These are phyloP conservation scores for Salvia hispanica DNA, from an alignment of 257 asterid genomes.

Conservation along the genomic window DNA sequence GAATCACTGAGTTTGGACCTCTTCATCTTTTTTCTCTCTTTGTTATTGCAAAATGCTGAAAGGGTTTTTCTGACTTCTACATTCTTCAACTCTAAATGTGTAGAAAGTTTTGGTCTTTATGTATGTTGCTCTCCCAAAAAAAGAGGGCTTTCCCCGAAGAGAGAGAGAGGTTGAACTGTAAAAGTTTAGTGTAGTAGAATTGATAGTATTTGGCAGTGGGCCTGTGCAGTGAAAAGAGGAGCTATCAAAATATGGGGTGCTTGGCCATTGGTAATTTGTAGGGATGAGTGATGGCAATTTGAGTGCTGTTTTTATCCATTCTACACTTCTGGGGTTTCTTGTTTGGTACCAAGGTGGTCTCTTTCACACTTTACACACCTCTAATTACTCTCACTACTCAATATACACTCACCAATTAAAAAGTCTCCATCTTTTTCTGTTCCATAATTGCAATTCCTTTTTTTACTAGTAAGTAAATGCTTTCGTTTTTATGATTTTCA, in stretches of 20 bases:
- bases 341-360: conserved; percentile 48
- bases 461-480: background rate
- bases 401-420: conserved; percentile 39
- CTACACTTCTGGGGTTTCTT: conserved; percentile 44
- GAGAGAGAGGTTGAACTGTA: conserved; percentile 27
- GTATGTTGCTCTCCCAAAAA: background rate
- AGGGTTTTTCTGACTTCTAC: background rate
- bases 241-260: conserved; percentile 41
- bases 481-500: conserved; percentile 50
- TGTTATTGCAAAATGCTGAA: background rate
- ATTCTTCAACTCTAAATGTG: conserved; percentile 16
- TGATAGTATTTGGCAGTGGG: conserved; percentile 42
- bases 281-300: conserved; percentile 50
- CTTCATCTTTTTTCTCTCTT: background rate
- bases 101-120: conserved; percentile 2
- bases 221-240: conserved; percentile 49
- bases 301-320: conserved; percentile 42
- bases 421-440: conserved; percentile 25
- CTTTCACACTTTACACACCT: conserved; percentile 42
- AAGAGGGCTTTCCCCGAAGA: background rate
- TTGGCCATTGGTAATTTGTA: conserved; percentile 49
- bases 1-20: conserved; percentile 15
- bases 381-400: conserved; percentile 41
- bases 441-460: conserved; percentile 34
- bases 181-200: conserved; percentile 33